Base-by-base conservation (phyloP, 2,329 filamentous ascomycete species). In the Aspergillus pseudoglaucus region DNA sequence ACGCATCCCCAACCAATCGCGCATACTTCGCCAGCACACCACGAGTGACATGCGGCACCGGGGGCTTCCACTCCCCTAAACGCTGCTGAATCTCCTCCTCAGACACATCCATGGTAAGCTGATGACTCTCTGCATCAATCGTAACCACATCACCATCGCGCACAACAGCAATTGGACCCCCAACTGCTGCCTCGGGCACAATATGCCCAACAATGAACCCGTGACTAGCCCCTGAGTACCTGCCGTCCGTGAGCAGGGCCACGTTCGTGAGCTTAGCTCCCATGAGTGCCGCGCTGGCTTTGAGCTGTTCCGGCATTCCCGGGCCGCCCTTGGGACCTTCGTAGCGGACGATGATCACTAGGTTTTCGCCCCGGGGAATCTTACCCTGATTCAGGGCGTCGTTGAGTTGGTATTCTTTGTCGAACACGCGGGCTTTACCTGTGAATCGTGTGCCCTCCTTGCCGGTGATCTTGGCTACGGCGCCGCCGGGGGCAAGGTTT, bases 181-280 rank as follows among this genome's bases (percentile, higher is more conserved):
- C 91, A 1, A 85, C 84, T 1, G 87, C 88, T 0, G 91, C 91
- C 69, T 97, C 91, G 2, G 91, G 91, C 2, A 87, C 87, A 12
- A 96, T 88, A 61, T 96, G 90, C 1, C 91, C 91, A 14, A 97
- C 88, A 61, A 95, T 93, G 68, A 95, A 95, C 0, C 90, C 90
- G 66, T 96, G 90, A 46, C 81, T 87, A 2, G 90, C 91, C 27
- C 91, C 91, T 42, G 81, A 86, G 68, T 96, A 97, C 41, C 91
- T 75, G 0, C 91, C 91, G 64, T 97, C 91, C 0, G 91, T 97
- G 43, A 97, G 88, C 12, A 97, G 79, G 0, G 91, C 90, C 7
- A 96, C 81, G 60, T 95, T 95, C 45, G 77, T 88, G 45, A 97
- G 75, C 10, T 87, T 87, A 0, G 91, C 91, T 43, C 91, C 91